Evolutionary conservation across 352 stramenopile species (phyloP).

Genomic region (Phytophthora aleatoria): DNA sequence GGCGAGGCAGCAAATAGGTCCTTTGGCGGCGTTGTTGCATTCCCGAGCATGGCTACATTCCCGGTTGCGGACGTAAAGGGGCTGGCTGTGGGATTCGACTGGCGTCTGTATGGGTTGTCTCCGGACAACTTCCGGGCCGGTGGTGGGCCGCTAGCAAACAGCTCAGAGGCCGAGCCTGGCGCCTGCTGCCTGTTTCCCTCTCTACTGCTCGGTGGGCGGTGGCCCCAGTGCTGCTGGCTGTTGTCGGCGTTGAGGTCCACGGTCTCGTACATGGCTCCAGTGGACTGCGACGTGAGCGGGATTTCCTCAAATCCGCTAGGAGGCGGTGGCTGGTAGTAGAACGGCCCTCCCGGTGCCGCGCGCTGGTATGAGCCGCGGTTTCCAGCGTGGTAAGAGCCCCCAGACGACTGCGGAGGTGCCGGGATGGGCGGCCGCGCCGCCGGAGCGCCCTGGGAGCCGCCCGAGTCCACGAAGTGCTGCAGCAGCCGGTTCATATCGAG

Average conservation of each 20-base stretch:
- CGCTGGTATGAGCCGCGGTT: conserved; percentile 42
- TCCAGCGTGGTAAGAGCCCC: conserved; percentile 22
- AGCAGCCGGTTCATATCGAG: conserved; percentile 60
- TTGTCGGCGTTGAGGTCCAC: conserved; percentile 48
- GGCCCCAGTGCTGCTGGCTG: conserved; percentile 16
- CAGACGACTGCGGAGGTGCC: conserved; percentile 35
- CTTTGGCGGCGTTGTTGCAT: conserved; percentile 5
- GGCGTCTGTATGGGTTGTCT: conserved; percentile 26
- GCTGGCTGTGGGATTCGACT: conserved; percentile 8
- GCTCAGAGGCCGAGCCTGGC: conserved; percentile 20
- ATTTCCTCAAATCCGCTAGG: conserved; percentile 34
- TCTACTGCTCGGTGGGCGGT: conserved; percentile 10
- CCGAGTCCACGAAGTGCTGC: conserved; percentile 60
- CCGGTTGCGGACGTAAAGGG: conserved; percentile 6
- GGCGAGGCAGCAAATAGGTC: conserved; percentile 10
- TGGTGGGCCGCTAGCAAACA: conserved; percentile 29
- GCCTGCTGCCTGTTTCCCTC: conserved; percentile 5
- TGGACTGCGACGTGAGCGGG: conserved; percentile 37
- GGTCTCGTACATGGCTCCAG: conserved; percentile 45
- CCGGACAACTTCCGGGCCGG: conserved; percentile 21
- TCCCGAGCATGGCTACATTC: conserved; percentile 9
- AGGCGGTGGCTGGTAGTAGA: conserved; percentile 41
- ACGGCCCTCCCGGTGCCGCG: conserved; percentile 26
- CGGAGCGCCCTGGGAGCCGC: conserved; percentile 12
- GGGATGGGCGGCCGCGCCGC: conserved; percentile 29